A percentile compares a stretch with the other conserved stretches of the same genome.
Conservation (phyloP, 176 grass and related monocot species). For the Tillandsia fasciculata region DNA sequence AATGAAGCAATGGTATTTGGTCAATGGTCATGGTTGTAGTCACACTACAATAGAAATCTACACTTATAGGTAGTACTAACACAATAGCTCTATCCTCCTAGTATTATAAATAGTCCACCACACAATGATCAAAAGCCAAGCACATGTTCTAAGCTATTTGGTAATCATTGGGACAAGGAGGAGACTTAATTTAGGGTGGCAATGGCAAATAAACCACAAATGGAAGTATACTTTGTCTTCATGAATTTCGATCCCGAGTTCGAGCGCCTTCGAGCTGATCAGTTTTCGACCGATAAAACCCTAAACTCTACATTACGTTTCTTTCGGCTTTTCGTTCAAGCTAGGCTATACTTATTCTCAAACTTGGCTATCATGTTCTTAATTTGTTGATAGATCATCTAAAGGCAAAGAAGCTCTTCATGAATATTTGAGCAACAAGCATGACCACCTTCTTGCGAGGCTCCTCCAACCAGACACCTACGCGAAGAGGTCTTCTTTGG, state of each 20-base stretch:
- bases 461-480: conserved; percentile 53
- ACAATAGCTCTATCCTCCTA: background rate
- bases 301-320: background rate
- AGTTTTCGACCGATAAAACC: conserved; percentile 18
- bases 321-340: background rate
- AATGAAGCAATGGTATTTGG: no score
- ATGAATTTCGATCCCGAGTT: conserved; percentile 94
- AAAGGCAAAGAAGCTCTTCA: conserved; percentile 57
- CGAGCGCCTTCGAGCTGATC: conserved; percentile 61
- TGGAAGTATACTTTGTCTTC: conserved; percentile 97
- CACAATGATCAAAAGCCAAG: background rate
- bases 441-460: conserved; percentile 68
- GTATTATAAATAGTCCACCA: background rate
- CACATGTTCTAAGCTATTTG: background rate
- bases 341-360: background rate
- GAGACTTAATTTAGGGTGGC: background rate
- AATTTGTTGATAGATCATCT: conserved; percentile 38
- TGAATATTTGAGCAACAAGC: conserved; percentile 77
- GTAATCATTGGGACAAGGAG: background rate
- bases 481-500: conserved; percentile 68
- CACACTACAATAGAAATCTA: no score
- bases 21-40: no score
- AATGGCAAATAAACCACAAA: conserved; percentile 40
- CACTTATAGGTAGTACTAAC: background rate
- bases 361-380: background rate